Conservation (phyloP, 2,329 filamentous ascomycete species). For the Neonectria faginata region DNA sequence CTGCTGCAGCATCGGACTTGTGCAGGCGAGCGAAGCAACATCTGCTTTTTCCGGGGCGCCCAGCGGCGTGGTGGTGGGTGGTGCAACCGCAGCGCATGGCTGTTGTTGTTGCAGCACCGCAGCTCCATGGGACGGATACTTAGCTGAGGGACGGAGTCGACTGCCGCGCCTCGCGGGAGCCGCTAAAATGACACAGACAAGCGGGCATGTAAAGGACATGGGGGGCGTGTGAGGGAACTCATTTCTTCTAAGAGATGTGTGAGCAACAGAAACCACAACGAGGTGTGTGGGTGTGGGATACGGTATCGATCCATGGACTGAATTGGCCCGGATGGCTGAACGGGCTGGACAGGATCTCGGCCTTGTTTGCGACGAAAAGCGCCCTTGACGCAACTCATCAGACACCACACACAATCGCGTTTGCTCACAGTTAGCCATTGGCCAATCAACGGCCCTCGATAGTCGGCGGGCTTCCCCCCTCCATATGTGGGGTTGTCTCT, state of each 20-base stretch:
- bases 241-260: constrained; percentile 12
- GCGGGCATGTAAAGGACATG: constrained; percentile 18
- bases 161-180: constrained; percentile 43
- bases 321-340: constrained; percentile 14
- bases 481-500: constrained; percentile 31
- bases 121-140: constrained; percentile 10
- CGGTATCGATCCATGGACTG: constrained; percentile 20
- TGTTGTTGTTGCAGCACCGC: constrained; percentile 15
- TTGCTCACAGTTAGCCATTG: constrained; percentile 45
- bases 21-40: constrained; percentile 26
- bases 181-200: constrained; percentile 35
- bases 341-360: constrained; percentile 34
- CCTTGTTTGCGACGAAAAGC: constrained; percentile 41
- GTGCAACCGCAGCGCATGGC: constrained; percentile 17
- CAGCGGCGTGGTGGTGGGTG: constrained; percentile 27
- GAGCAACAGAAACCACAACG: constrained; percentile 19
- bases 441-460: constrained; percentile 49
- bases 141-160: constrained; percentile 22
- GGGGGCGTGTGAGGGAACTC: constrained; percentile 23
- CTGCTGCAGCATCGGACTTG: constrained; percentile 30
- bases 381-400: constrained; percentile 42
- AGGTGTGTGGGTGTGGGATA: constrained; percentile 32
- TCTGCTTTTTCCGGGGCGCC: constrained; percentile 28
- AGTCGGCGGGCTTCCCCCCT: constrained; percentile 35
- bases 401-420: constrained; percentile 38